Base-by-base conservation (phyloP, 1,284 basidiomycete species). In the Tilletia caries region DNA sequence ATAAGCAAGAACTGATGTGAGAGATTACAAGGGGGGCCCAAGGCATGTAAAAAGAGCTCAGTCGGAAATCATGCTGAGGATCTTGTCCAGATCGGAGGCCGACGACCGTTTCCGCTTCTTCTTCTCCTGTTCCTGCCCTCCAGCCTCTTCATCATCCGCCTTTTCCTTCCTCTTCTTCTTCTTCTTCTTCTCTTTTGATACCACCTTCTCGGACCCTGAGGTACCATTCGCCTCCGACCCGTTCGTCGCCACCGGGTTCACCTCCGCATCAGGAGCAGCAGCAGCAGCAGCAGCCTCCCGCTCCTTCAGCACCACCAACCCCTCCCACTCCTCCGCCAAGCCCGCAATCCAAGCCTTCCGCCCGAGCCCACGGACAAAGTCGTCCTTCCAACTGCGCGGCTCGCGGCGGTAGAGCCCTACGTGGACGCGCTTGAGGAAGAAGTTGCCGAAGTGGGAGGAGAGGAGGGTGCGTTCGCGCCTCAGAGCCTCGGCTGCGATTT, bases 381-480 rank as follows among this genome's bases (percentile, higher is more conserved):
- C 32, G 18, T 72, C 70, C 23, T 72, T 76, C 81, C 81, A 83
- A 62, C 76, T 75, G 34, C 71, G 50, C 4, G 74, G 37, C 18
- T 73, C 71, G 68, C 78, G 76, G 46, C 81, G 71, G 50, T 73
- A 82, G 46, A 80, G 64, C 34, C 69, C 72, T 23, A 82, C 68
- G 25, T 79, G 74, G n/a, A 82, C 54, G 29, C 76, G 75, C 37
- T 73, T 71, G 12, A 81, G 71, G 58, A 83, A 81, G 60, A 77
- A 81, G 2, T 76, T 70, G 20, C 80, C 79, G 70, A 74, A 82
- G 1, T 64, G 60, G 12, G 70, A 71, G 1, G 69, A 68, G 5
- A 80, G 69, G 15, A 83, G 71, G 25, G 67, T 64, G n/a, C 71
- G 67, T 23, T 77, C 73, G 50, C 75, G 44, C n/a, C 67, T 52